Evolutionary conservation across 345 rosid species (phyloP).

Genomic region (Combretum micranthum): DNA sequence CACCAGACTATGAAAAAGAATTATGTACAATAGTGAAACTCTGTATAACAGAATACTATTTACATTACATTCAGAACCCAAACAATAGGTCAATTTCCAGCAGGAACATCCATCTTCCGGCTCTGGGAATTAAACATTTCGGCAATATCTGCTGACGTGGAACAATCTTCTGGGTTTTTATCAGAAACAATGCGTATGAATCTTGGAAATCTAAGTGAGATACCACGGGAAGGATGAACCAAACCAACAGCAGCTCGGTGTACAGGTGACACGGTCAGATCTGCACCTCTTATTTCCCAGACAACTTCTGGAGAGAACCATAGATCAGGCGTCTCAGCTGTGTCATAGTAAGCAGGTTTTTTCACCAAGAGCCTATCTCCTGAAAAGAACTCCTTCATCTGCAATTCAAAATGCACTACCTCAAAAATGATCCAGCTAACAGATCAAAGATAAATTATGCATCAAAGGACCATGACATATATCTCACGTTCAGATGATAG

Average conservation of each 20-base stretch:
- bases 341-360: constrained; percentile 66
- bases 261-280: constrained; percentile 77
- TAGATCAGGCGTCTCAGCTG: constrained; percentile 74
- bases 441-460: no score
- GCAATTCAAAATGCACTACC: constrained; percentile 13
- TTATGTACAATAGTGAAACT: no score
- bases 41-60: background rate
- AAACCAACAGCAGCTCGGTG: constrained; percentile 76
- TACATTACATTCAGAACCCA: background rate
- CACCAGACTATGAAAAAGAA: no score
- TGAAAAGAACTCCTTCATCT: constrained; percentile 75
- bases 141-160: constrained; percentile 58
- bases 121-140: constrained; percentile 72
- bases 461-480: no score
- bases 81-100: constrained; percentile 5
- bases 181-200: constrained; percentile 36
- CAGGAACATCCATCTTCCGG: constrained; percentile 50
- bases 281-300: constrained; percentile 86
- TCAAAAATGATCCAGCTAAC: background rate
- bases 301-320: constrained; percentile 74
- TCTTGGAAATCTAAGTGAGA: constrained; percentile 80
- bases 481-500: no score
- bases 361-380: constrained; percentile 55
- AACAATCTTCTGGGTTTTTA: constrained; percentile 70
- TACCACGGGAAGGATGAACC: constrained; percentile 74